phyloP scores from a whole-genome alignment of 352 stramenopile species.

The Phytophthora sansomeana region DNA sequence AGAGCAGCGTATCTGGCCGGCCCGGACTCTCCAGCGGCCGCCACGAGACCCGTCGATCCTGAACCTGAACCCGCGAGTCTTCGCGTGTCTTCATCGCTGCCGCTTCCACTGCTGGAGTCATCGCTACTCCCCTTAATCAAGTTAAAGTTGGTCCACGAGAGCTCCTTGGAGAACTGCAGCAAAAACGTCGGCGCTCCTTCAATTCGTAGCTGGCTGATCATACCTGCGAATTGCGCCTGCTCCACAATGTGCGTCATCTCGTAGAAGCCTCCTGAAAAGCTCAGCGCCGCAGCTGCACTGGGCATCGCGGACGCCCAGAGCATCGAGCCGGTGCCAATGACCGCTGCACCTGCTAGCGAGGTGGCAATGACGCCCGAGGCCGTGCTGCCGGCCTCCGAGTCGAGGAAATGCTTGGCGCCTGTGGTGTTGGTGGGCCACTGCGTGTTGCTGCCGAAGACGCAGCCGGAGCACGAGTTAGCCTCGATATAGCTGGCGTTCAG shows the following conservation, averaged over 20 bases:
- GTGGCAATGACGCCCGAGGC: constrained; percentile 74
- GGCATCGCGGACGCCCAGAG: constrained; percentile 76
- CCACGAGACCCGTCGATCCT: constrained; percentile 36
- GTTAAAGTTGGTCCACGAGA: constrained; percentile 91
- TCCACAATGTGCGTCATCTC: constrained; percentile 90
- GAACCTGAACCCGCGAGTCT: constrained; percentile 43
- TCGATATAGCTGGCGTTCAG: constrained; percentile 59
- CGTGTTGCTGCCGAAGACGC: constrained; percentile 83
- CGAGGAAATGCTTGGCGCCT: constrained; percentile 73
- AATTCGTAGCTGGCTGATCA: constrained; percentile 85
- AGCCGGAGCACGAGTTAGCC: constrained; percentile 84
- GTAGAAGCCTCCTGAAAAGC: constrained; percentile 76
- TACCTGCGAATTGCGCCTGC: constrained; percentile 85
- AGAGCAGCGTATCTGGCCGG: constrained; percentile 75
- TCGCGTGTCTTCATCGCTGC: constrained; percentile 21
- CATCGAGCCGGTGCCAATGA: constrained; percentile 67
- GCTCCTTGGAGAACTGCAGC: constrained; percentile 80
- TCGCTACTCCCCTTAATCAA: constrained; percentile 59
- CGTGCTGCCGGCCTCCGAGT: constrained; percentile 69
- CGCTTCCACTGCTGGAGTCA: constrained; percentile 10
- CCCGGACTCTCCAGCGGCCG: constrained; percentile 56
- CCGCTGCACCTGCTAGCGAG: constrained; percentile 62
- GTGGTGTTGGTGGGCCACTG: constrained; percentile 84
- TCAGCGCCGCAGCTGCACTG: constrained; percentile 66
- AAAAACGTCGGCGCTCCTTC: constrained; percentile 80